These are phyloP conservation scores for Xylaria scruposa DNA, from an alignment of 495 filamentous ascomycete species.

Conservation along the genomic window DNA sequence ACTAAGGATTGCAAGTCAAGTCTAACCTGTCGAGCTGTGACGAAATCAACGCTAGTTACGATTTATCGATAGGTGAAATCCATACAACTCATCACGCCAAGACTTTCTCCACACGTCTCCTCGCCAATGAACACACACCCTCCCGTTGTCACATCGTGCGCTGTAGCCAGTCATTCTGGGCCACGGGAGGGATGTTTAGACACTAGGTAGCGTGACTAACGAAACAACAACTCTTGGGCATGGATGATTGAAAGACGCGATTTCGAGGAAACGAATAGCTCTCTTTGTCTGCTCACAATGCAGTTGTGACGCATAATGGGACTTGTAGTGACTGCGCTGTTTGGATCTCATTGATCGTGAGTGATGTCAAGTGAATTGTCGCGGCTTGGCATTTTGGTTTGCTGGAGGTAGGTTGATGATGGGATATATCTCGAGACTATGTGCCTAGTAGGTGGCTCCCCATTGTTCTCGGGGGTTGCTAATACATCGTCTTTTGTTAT, in stretches of 20 bases:
- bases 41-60: background rate
- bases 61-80: background rate
- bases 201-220: background rate
- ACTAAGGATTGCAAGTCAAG: background rate
- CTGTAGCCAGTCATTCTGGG: background rate
- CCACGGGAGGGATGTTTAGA: background rate
- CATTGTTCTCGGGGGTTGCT: background rate
- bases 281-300: background rate
- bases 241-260: background rate
- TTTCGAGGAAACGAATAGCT: background rate
- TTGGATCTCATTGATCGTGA: constrained; percentile 1
- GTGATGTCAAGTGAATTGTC: background rate
- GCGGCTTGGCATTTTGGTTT: constrained; percentile 3
- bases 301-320: background rate
- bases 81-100: background rate
- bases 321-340: background rate
- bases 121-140: background rate
- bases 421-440: background rate
- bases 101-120: background rate
- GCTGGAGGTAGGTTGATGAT: background rate
- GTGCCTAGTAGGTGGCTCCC: background rate
- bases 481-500: background rate
- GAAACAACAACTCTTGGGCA: background rate
- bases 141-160: background rate
- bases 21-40: background rate